phyloP scores from a whole-genome alignment of 2,329 filamentous ascomycete species.

The Ustulina deusta region DNA sequence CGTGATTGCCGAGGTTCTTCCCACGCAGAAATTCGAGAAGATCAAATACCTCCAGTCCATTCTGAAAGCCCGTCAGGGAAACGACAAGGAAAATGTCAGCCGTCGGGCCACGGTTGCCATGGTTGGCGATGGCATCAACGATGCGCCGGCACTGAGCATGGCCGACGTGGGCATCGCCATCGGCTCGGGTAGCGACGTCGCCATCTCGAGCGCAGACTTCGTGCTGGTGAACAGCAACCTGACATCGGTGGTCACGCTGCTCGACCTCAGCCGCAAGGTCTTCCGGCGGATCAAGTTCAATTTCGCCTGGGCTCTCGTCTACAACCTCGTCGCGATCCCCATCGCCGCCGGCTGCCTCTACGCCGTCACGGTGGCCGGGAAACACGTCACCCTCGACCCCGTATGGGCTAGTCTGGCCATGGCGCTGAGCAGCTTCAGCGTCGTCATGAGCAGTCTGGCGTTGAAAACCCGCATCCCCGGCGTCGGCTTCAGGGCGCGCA shows the following conservation, averaged over 20 bases:
- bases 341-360: conserved; percentile 85
- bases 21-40: conserved; percentile 82
- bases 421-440: conserved; percentile 91
- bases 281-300: conserved; percentile 86
- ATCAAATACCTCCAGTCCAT: conserved; percentile 72
- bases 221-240: conserved; percentile 82
- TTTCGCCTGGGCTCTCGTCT: conserved; percentile 86
- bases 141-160: conserved; percentile 82
- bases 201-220: conserved; percentile 83
- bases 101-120: conserved; percentile 75
- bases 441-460: conserved; percentile 83
- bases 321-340: conserved; percentile 82
- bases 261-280: conserved; percentile 77
- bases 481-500: conserved; percentile 51
- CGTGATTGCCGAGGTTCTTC: conserved; percentile 88
- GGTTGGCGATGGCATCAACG: conserved; percentile 91
- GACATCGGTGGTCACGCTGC: conserved; percentile 76
- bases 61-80: conserved; percentile 53
- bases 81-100: conserved; percentile 32
- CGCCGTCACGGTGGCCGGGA: conserved; percentile 61
- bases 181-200: conserved; percentile 85
- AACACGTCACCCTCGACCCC: conserved; percentile 77
- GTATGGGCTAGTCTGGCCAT: conserved; percentile 93
- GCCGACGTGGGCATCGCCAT: conserved; percentile 89
- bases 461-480: conserved; percentile 65